Conservation (phyloP, 768 basidiomycete species). For the Pleurotus sapidus region DNA sequence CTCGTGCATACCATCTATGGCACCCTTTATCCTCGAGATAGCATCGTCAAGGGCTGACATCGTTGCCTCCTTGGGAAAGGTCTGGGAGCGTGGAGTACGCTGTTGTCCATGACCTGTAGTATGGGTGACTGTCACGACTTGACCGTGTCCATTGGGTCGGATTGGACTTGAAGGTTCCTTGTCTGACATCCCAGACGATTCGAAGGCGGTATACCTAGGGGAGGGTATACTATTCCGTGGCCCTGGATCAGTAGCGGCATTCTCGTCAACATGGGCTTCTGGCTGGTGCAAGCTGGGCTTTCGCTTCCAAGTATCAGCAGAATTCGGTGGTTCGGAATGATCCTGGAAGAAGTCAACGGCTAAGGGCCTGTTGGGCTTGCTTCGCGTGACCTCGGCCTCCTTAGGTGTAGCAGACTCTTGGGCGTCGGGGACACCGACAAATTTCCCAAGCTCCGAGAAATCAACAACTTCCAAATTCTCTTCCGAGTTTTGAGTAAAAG, state of each 20-base stretch:
- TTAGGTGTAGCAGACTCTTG: constrained; percentile 17
- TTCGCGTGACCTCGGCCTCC: constrained; percentile 17
- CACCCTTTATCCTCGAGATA: constrained; percentile 86
- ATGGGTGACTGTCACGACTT: constrained; percentile 18
- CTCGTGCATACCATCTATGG: constrained; percentile 64
- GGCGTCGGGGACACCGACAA: constrained; percentile 44
- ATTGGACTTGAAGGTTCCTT: background rate
- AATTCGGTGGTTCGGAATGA: constrained; percentile 8
- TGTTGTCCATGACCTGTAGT: constrained; percentile 21
- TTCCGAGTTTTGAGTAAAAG: constrained; percentile 41
- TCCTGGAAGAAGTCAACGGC: constrained; percentile 79
- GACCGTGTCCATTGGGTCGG: background rate
- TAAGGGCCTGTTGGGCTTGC: constrained; percentile 40
- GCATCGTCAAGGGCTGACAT: constrained; percentile 81
- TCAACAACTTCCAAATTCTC: constrained; percentile 80
- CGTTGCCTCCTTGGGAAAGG: constrained; percentile 44
- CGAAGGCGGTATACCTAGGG: background rate
- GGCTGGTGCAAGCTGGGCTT: constrained; percentile 11
- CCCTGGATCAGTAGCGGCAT: too few species aligned
- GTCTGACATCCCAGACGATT: constrained; percentile 7
- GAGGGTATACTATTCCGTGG: background rate
- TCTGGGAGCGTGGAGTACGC: constrained; percentile 37
- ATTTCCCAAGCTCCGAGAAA: constrained; percentile 72
- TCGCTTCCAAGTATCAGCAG: constrained; percentile 40
- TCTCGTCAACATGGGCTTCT: background rate